Evolutionary conservation across 129 eudicot genomes (phyloP), one percentile per base, ranked within the genome.

Genomic region (Smallanthus sonchifolius): DNA sequence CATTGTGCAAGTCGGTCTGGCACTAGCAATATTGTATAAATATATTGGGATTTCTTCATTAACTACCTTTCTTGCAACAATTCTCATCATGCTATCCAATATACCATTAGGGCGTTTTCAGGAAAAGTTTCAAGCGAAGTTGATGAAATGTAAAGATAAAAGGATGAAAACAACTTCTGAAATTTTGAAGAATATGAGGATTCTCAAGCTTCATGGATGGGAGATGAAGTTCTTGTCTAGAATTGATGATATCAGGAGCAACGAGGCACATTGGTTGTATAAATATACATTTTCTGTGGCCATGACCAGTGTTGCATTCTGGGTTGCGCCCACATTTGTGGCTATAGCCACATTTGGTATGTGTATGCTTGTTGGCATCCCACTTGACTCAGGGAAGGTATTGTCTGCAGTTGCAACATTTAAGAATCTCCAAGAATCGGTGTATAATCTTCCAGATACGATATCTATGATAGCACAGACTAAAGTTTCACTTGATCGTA

Each of bases 161-260:
- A 81, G 98, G 81, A 90, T 93, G 98, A 93, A 93, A 83, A 83
- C 85, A 7, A 93, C 92, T 13, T 88, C 92, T 32, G 98, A 93
- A 67, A 84, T 90, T 54, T 79, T 93, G 81, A 88, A 84, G 77
- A 93, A 90, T 78, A 93, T 93, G 98, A 84, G 88, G 69, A 93
- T 93, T 74, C 92, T 93, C 44, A 93, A 90, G 74, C 96, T 93
- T 77, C 86, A 93, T 73, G 95, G 96, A 9, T 93, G 98, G 98
- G 98, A 93, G 83, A 75, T 90, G 97, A 93, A 88, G 80, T 93
- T 93, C 73, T 80, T 93, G 80, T 83, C 89, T 2, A 93, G 79
- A 80, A 84, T 93, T 17, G 7, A 68, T 2, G 85, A 84, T 15
- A 79, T 87, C 16, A 79, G 98, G 75, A 80, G 65, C 10, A 73